Conservation (phyloP, 225 moss, liverwort and hornwort species). For the Pseudisothecium myosuroides region DNA sequence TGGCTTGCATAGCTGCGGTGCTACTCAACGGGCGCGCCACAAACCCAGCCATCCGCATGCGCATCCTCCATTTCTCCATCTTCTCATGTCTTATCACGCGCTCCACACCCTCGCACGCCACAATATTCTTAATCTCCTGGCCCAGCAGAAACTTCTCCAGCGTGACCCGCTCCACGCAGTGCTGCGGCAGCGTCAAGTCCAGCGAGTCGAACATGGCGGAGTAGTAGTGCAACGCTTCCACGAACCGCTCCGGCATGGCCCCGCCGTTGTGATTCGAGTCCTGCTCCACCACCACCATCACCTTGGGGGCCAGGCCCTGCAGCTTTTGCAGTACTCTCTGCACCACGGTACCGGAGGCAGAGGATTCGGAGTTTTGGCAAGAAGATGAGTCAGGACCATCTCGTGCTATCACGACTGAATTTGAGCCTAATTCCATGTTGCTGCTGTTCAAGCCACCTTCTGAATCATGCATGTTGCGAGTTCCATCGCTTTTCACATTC, state of each 20-base stretch:
- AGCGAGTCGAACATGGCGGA: slow-evolving; percentile 77
- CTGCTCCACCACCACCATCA: slow-evolving; percentile 83
- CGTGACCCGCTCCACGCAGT: slow-evolving; percentile 59
- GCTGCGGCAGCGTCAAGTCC: slow-evolving; percentile 64
- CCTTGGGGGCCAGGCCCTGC: slow-evolving; percentile 51
- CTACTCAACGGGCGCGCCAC: slow-evolving; percentile 34
- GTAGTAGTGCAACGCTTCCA: slow-evolving; percentile 74
- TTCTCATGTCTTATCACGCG: slow-evolving; percentile 63
- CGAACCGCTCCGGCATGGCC: slow-evolving; percentile 52
- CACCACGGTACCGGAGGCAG: slow-evolving; percentile 7
- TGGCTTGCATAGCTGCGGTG: slow-evolving; percentile 53
- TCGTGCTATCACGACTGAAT: background rate
- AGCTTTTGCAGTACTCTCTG: slow-evolving; percentile 49
- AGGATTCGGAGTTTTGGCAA: slow-evolving; percentile 1
- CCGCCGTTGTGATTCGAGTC: slow-evolving; percentile 64
- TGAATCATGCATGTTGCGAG: slow-evolving; percentile 1
- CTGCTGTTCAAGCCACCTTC: slow-evolving; percentile 13
- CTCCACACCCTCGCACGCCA: slow-evolving; percentile 66
- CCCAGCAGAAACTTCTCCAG: slow-evolving; percentile 73
- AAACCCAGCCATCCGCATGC: slow-evolving; percentile 52
- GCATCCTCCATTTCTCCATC: slow-evolving; percentile 49
- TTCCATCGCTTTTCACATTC: slow-evolving; percentile 6
- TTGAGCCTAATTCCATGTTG: slow-evolving; percentile 2
- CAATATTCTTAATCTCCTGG: slow-evolving; percentile 75
- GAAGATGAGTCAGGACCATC: slow-evolving; percentile 14